Evolutionary conservation across 306 rosid genomes (phyloP), one percentile per base, ranked within the genome.

Genomic region (Corylus heterophylla): DNA sequence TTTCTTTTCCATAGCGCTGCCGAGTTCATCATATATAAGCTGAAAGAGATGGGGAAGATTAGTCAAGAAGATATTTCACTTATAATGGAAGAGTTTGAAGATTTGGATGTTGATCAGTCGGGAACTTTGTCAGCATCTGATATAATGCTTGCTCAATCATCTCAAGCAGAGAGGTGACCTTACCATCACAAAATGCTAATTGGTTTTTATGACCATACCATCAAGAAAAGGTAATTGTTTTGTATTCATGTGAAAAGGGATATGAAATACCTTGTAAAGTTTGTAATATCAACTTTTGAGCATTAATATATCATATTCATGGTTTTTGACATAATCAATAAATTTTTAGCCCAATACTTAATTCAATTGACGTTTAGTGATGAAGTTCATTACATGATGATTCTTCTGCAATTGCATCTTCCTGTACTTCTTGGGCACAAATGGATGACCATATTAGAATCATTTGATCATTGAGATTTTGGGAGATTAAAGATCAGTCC

Each of bases 31-130:
- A 58, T 95, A 42, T 90, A 86, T 81, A 95, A 91, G 86, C 94
- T 95, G 6, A 93, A 83, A 76, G 98, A 93, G 86, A 93, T 93
- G 98, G 98, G 96, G 69, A 95, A 91, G 88, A 90, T 93, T 64
- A 87, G 67, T 22, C 85, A 91, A 80, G 97, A 93, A 76, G 99
- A 95, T 85, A 81, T 95, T 66, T 58, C 85, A 74, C 90, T 86
- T 62, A 78, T 95, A 25, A 70, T 91, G 98, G 74, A 88, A 76
- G 92, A 91, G 86, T 95, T 95, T 84, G 92, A 95, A 72, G 78
- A 87, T 74, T 94, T 95, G 73, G 98, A 95, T 75, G 88, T 93
- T 83, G 99, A 95, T 88, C 91, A 91, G 54, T 93, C 97, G 8
- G 99, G 99, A 74, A 83, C 94, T 7, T 71, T 95, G 56, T 81